Evolutionary conservation across 331 rosid genomes (phyloP).

Genomic region (Prunus yedoensis): DNA sequence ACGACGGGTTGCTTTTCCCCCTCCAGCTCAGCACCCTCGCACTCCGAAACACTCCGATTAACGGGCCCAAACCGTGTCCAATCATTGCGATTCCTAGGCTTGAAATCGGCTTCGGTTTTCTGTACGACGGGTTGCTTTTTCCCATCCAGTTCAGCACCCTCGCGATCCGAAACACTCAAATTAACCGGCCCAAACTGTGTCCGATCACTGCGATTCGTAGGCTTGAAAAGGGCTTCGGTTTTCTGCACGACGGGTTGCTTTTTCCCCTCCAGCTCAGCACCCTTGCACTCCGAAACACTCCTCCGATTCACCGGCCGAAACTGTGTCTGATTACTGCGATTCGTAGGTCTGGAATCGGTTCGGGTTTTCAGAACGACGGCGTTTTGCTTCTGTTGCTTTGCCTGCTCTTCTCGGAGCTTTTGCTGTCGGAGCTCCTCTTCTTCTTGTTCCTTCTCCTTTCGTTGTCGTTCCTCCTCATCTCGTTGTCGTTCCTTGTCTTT

Average conservation of each 20-base stretch:
- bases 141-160: not conserved
- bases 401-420: constrained; percentile 7
- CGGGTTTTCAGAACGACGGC: not conserved
- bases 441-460: constrained; percentile 7
- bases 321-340: not conserved
- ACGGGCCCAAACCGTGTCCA: not conserved
- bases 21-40: not conserved
- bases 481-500: constrained; percentile 27
- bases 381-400: not conserved
- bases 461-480: constrained; percentile 18
- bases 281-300: not conserved
- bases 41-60: not conserved
- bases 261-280: not conserved
- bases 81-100: not conserved
- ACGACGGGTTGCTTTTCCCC: not conserved
- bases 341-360: not conserved
- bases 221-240: not conserved
- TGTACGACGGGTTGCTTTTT: not conserved
- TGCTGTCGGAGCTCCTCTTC: constrained; percentile 11
- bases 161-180: constrained; percentile 6
- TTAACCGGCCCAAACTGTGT: not conserved
- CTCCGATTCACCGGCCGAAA: not conserved
- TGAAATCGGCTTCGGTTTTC: not conserved
- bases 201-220: not conserved
- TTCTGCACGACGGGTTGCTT: not conserved